These are phyloP conservation scores for Ceratobasidium sp. DNA, from an alignment of 1,284 basidiomycete species.

Conservation along the genomic window DNA sequence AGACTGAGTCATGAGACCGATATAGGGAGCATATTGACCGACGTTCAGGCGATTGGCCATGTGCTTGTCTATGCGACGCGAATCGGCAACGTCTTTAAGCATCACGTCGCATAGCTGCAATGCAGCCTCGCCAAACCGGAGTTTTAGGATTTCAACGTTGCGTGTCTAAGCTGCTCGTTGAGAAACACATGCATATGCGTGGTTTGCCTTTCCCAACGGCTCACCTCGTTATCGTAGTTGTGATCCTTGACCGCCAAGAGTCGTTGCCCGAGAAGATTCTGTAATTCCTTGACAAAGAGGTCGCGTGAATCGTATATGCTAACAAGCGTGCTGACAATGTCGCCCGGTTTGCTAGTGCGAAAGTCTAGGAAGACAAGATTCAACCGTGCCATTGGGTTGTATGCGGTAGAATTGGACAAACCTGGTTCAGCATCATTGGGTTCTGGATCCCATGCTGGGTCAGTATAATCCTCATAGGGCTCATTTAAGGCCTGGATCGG, in stretches of 20 bases:
- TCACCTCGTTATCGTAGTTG: conserved; percentile 85
- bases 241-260: conserved; percentile 84
- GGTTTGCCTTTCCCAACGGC: conserved; percentile 49
- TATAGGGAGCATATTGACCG: conserved; percentile 52
- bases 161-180: conserved; percentile 70
- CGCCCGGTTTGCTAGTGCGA: conserved; percentile 86
- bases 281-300: conserved; percentile 93
- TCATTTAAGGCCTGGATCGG: conserved; percentile 77
- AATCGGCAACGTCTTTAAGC: conserved; percentile 95
- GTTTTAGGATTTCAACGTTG: conserved; percentile 92
- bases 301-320: conserved; percentile 97
- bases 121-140: conserved; percentile 91
- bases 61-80: conserved; percentile 85
- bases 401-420: conserved; percentile 56
- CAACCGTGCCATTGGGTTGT: neutral
- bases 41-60: conserved; percentile 81
- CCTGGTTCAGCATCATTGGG: conserved; percentile 93
- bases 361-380: conserved; percentile 70
- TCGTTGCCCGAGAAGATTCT: conserved; percentile 87
- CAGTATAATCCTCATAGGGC: conserved; percentile 81
- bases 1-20: conserved; percentile 14
- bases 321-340: conserved; percentile 93
- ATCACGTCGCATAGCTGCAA: conserved; percentile 96
- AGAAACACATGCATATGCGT: conserved; percentile 23
- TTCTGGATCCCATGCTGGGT: conserved; percentile 93